phyloP scores from a whole-genome alignment of 768 basidiomycete genomes.

The Dacryopinax primogenitus region DNA sequence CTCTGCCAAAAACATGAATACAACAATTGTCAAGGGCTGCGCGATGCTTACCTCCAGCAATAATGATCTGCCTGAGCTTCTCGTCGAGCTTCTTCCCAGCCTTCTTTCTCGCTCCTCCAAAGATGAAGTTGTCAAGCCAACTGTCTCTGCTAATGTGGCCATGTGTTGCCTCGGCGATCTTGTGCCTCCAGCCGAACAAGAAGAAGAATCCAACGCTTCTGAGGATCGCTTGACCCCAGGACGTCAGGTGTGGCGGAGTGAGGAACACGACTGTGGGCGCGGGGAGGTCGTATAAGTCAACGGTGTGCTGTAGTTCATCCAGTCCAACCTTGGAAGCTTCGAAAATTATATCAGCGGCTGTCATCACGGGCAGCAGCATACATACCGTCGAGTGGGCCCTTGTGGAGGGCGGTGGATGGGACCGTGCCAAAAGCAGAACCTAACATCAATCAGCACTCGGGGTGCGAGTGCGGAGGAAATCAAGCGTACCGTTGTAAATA shows the following conservation, averaged over 20 bases:
- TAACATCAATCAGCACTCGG: not conserved
- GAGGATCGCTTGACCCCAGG: conserved; percentile 42
- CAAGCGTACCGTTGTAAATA: conserved; percentile 50
- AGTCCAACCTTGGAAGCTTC: conserved; percentile 8
- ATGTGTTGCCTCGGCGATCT: conserved; percentile 49
- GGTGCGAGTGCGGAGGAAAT: too few species aligned
- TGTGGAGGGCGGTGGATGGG: conserved; percentile 40
- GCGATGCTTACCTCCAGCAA: conserved; percentile 49
- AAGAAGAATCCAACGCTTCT: conserved; percentile 43
- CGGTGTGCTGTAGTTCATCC: conserved; percentile 18
- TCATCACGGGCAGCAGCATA: not conserved
- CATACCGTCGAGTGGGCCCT: conserved; percentile 16
- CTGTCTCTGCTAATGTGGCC: conserved; percentile 68
- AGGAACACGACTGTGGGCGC: conserved; percentile 63
- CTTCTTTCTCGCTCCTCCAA: conserved; percentile 49
- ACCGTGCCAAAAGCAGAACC: conserved; percentile 48
- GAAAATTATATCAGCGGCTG: not conserved
- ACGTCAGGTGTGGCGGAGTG: conserved; percentile 44
- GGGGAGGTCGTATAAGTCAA: conserved; percentile 16
- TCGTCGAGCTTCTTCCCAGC: conserved; percentile 49
- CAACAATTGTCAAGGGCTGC: not conserved
- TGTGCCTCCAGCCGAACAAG: conserved; percentile 64
- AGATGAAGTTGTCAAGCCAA: conserved; percentile 72
- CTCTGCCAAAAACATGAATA: conserved; percentile 29
- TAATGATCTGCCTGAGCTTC: conserved; percentile 52